Evolutionary conservation across 768 basidiomycete species (phyloP).

Genomic region (Lactifluus rugatus): DNA sequence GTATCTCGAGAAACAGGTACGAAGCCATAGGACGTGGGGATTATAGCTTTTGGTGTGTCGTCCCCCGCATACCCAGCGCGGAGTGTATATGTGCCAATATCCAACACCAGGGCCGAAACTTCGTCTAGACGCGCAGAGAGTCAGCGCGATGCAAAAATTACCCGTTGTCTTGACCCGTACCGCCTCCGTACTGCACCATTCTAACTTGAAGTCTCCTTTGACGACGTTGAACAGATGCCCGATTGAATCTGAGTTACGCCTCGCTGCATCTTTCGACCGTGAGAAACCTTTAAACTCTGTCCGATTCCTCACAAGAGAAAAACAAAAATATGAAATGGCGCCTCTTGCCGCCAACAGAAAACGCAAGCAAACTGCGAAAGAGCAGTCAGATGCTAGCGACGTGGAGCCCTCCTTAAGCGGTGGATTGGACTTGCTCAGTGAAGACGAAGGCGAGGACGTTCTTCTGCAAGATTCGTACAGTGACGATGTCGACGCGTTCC

Average conservation of each 20-base stretch:
- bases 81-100: constrained; percentile 83
- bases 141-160: not conserved
- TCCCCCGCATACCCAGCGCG: constrained; percentile 97
- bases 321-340: constrained; percentile 24
- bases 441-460: constrained; percentile 47
- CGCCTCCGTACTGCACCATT: constrained; percentile 86
- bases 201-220: constrained; percentile 3
- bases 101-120: constrained; percentile 92
- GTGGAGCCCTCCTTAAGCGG: constrained; percentile 32
- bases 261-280: constrained; percentile 6
- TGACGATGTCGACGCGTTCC: constrained; percentile 62
- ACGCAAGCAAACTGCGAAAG: constrained; percentile 44
- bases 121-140: constrained; percentile 53
- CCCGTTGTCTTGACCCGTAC: constrained; percentile 32
- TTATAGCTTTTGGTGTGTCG: constrained; percentile 86
- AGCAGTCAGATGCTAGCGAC: constrained; percentile 26
- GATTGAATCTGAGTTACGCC: constrained; percentile 22
- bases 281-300: constrained; percentile 7
- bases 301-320: not conserved
- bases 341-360: constrained; percentile 37
- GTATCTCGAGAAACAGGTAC: constrained; percentile 35
- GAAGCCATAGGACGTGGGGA: constrained; percentile 85
- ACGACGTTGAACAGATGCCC: not conserved
- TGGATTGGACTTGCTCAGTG: constrained; percentile 62
- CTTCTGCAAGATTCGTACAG: constrained; percentile 37